These are phyloP conservation scores for Crucibulum laeve DNA, from an alignment of 768 basidiomycete genomes.

Conservation along the genomic window DNA sequence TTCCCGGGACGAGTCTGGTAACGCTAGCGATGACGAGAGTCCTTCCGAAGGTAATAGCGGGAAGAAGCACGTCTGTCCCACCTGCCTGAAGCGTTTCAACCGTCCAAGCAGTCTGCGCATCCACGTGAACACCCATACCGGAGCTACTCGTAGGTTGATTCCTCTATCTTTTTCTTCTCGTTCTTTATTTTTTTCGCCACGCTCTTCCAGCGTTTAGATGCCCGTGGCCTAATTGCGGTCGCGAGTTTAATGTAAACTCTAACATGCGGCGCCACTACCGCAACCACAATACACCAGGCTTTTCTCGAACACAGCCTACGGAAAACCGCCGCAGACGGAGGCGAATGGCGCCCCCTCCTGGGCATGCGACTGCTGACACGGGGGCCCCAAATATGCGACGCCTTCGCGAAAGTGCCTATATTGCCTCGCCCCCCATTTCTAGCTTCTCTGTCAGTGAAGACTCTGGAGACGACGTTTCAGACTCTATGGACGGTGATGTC, in stretches of 20 bases:
- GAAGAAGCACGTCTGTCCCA: conserved; percentile 45
- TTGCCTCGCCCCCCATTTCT: conserved; percentile 15
- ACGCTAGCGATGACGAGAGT: conserved; percentile 16
- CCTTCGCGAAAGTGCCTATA: background rate
- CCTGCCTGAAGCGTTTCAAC: conserved; percentile 63
- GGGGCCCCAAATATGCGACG: too few relatives aligned
- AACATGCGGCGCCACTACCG: conserved; percentile 82
- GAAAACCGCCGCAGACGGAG: conserved; percentile 23
- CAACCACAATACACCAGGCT: conserved; percentile 47
- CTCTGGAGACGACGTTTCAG: conserved; percentile 18
- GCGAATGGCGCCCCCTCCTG: conserved; percentile 8
- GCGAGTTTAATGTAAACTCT: conserved; percentile 79
- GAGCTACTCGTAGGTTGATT: conserved; percentile 54
- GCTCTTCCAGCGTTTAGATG: conserved; percentile 60
- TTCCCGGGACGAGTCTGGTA: conserved; percentile 17
- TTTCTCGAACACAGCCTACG: conserved; percentile 20
- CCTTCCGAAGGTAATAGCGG: conserved; percentile 19
- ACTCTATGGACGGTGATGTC: conserved; percentile 10
- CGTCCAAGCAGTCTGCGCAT: conserved; percentile 64
- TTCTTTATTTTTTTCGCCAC: background rate
- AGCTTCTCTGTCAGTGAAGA: conserved; percentile 19
- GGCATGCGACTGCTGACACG: conserved; percentile 4
- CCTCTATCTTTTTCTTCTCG: conserved; percentile 4
- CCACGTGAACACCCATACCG: conserved; percentile 67
- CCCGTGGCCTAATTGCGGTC: conserved; percentile 68